Evolutionary conservation across 139 green algal genomes (phyloP).

Genomic region (Eudorina sp.): DNA sequence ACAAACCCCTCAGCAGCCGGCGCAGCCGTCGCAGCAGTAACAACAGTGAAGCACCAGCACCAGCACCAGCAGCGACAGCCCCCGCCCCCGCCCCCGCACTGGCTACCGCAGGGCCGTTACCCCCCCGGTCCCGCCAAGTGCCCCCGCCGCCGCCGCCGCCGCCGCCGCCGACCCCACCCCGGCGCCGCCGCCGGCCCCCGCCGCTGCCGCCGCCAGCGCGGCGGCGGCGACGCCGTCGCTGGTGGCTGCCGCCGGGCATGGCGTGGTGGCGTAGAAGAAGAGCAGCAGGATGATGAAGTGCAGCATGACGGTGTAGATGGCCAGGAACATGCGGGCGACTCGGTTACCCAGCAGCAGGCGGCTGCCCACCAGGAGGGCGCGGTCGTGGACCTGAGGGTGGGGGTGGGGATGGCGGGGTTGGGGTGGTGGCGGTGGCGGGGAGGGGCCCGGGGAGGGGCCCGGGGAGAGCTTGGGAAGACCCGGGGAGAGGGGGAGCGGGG

Average conservation of each 20-base stretch:
- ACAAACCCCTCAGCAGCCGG: no score
- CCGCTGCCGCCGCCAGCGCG: background rate
- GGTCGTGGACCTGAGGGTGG: constrained; percentile 52
- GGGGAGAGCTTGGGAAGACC: background rate
- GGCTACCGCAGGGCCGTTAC: background rate
- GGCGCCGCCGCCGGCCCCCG: background rate
- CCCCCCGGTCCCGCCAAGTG: background rate
- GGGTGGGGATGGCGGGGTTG: background rate
- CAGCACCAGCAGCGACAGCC: background rate
- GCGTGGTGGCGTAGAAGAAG: constrained; percentile 62
- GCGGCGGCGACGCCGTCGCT: background rate
- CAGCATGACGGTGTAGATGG: constrained; percentile 65
- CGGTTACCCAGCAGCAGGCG: constrained; percentile 58
- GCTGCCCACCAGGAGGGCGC: constrained; percentile 53
- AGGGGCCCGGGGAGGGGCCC: background rate
- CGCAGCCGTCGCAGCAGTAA: background rate
- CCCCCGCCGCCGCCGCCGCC: background rate
- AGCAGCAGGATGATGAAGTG: constrained; percentile 69
- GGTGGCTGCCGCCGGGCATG: background rate
- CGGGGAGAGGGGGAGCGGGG: background rate
- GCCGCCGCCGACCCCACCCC: background rate
- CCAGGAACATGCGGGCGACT: constrained; percentile 61
- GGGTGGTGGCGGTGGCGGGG: background rate
- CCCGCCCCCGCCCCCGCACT: background rate
- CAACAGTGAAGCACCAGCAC: background rate